Evolutionary conservation across 1,284 basidiomycete genomes (phyloP).

Genomic region (Ustilago hordei): DNA sequence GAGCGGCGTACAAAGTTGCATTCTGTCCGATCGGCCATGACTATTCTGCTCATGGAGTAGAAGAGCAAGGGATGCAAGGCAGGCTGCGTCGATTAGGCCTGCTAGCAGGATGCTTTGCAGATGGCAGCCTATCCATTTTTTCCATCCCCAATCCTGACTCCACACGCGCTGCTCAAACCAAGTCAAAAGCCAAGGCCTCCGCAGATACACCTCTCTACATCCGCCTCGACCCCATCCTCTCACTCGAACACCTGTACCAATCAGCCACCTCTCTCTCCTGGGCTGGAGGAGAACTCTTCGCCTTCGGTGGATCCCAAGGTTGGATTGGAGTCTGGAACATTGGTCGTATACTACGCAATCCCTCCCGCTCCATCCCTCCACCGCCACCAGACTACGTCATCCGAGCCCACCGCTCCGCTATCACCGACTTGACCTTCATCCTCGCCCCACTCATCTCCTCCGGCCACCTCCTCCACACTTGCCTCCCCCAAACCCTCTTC

Average conservation of each 20-base stretch:
- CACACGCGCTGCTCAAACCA: not conserved
- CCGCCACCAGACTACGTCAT: conserved; percentile 21
- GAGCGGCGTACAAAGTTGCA: conserved; percentile 33
- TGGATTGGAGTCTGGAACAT: conserved; percentile 45
- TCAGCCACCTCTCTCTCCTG: conserved; percentile 33
- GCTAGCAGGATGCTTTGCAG: conserved; percentile 49
- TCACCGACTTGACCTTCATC: conserved; percentile 35
- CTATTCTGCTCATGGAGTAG: conserved; percentile 1
- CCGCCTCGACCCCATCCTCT: conserved; percentile 31
- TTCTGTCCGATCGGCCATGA: conserved; percentile 48
- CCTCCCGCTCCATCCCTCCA: not conserved
- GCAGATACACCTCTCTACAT: conserved; percentile 15
- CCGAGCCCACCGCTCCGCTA: conserved; percentile 26
- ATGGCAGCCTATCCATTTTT: conserved; percentile 45
- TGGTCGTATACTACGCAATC: conserved; percentile 21
- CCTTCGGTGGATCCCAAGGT: conserved; percentile 39
- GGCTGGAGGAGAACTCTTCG: conserved; percentile 48
- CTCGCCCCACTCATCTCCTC: conserved; percentile 20
- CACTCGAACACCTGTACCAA: conserved; percentile 22
- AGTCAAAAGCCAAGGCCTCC: not conserved
- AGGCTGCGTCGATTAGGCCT: conserved; percentile 26
- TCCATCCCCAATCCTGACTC: conserved; percentile 36
- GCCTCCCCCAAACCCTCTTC: conserved; percentile 17
- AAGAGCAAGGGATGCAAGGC: not conserved
- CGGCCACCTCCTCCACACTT: conserved; percentile 1